phyloP scores from a whole-genome alignment of 163 green algal genomes.

The Chlorella variabilis region DNA sequence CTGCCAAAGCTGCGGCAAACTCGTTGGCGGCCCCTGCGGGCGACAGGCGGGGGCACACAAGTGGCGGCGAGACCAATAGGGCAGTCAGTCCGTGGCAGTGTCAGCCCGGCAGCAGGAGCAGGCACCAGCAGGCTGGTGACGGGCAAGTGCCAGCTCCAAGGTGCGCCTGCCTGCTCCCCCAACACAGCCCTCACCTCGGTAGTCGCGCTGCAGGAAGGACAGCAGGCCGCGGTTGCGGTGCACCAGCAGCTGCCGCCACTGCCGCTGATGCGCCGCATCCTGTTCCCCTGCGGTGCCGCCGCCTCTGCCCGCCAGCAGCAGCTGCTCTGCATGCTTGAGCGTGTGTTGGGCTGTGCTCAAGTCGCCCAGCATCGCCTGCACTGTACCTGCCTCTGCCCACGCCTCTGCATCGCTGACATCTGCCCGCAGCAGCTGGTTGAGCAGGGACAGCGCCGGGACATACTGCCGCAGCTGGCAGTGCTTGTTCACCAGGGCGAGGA shows the following conservation, averaged over 20 bases:
- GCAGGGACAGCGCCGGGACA: background rate
- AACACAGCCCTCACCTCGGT: constrained; percentile 21
- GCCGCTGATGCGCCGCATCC: background rate
- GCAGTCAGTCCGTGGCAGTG: no score
- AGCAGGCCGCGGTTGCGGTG: constrained; percentile 24
- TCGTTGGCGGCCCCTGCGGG: constrained; percentile 5
- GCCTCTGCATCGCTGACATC: background rate
- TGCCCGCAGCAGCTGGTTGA: constrained; percentile 12
- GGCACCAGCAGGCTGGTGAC: no score
- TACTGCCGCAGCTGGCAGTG: constrained; percentile 16
- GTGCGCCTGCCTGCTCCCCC: no score
- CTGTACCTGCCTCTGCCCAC: constrained; percentile 10
- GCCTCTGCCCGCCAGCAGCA: background rate
- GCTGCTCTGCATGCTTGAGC: background rate
- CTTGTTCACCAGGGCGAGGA: constrained; percentile 7
- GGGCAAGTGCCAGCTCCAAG: no score
- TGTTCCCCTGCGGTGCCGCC: background rate
- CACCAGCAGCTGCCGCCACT: constrained; percentile 8
- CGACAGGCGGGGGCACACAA: no score
- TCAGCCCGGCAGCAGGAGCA: no score
- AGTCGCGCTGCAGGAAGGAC: constrained; percentile 28
- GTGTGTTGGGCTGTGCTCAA: background rate
- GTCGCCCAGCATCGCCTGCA: constrained; percentile 29
- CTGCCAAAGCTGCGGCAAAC: background rate
- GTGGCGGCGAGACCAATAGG: no score